Percentiles rank a stretch among this genome's conserved stretches.
phyloP scores from a whole-genome alignment of 2,329 filamentous ascomycete genomes.

The Alternaria infectoria region DNA sequence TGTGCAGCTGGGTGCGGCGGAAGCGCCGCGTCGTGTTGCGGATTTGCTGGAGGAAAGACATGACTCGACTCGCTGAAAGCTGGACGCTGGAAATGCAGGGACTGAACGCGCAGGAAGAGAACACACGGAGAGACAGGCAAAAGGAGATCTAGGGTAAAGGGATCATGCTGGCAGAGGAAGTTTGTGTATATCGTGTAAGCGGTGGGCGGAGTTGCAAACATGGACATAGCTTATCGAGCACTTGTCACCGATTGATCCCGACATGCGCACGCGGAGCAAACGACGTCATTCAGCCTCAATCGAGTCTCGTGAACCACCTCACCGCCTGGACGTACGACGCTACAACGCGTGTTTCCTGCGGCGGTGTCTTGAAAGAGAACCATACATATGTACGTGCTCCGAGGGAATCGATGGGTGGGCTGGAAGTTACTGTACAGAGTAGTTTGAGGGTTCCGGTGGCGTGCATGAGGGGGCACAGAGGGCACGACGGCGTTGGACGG shows the following conservation, averaged over 20 bases:
- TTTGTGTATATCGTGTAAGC: background rate
- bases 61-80: conserved; percentile 3
- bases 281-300: conserved; percentile 9
- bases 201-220: too few species aligned
- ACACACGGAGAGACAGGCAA: background rate
- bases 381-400: background rate
- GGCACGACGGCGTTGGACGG: background rate
- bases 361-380: background rate
- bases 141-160: background rate
- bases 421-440: background rate
- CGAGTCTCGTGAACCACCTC: conserved; percentile 1
- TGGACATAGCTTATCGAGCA: too few species aligned
- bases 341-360: background rate
- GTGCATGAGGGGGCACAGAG: background rate
- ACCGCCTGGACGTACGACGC: background rate
- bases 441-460: background rate
- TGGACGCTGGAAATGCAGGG: background rate
- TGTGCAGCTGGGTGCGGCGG: conserved; percentile 51
- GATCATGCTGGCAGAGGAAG: background rate
- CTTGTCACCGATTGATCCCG: too few species aligned
- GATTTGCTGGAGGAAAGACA: conserved; percentile 17
- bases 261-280: background rate
- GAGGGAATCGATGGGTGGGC: background rate
- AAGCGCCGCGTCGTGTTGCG: conserved; percentile 37
- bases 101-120: background rate